These are phyloP conservation scores for Lecanicillium sp. DNA, from an alignment of 2,329 filamentous ascomycete species.

Conservation along the genomic window DNA sequence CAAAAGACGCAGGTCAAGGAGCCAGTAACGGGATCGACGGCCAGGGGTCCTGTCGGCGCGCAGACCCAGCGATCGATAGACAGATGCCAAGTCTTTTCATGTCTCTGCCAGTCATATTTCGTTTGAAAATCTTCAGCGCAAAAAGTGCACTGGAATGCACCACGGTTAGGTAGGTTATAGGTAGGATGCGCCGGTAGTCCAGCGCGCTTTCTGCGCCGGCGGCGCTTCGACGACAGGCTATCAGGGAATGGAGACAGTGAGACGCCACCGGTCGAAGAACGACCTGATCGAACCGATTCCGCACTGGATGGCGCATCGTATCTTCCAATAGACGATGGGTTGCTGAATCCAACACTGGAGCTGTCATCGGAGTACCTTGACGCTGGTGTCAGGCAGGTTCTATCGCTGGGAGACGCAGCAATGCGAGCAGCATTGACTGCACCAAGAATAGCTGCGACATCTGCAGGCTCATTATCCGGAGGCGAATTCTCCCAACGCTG, in stretches of 20 bases:
- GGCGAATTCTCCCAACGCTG: slow-evolving; percentile 29
- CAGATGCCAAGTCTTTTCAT: slow-evolving; percentile 61
- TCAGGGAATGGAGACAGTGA: slow-evolving; percentile 5
- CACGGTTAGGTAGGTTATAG: slow-evolving; percentile 19
- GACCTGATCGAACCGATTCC: background rate
- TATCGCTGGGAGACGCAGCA: slow-evolving; percentile 11
- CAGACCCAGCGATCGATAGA: slow-evolving; percentile 63
- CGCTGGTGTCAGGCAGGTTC: slow-evolving; percentile 4
- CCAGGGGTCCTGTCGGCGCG: slow-evolving; percentile 50
- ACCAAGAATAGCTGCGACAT: slow-evolving; percentile 23
- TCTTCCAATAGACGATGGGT: slow-evolving; percentile 5
- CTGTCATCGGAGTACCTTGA: slow-evolving; percentile 6
- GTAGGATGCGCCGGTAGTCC: slow-evolving; percentile 1
- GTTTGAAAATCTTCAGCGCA: slow-evolving; percentile 62
- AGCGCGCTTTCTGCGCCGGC: slow-evolving; percentile 4
- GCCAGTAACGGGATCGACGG: slow-evolving; percentile 53
- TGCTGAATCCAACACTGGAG: slow-evolving; percentile 9
- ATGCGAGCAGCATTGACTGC: slow-evolving; percentile 21
- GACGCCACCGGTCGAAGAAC: background rate
- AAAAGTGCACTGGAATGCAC: slow-evolving; percentile 57
- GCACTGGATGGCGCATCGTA: slow-evolving; percentile 5
- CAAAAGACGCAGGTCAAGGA: slow-evolving; percentile 54
- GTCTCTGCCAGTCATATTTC: slow-evolving; percentile 64
- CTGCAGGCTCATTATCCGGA: slow-evolving; percentile 26
- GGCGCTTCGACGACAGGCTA: background rate